These are phyloP conservation scores for Diaporthe sp. DNA, from an alignment of 2,329 filamentous ascomycete species.

Conservation along the genomic window DNA sequence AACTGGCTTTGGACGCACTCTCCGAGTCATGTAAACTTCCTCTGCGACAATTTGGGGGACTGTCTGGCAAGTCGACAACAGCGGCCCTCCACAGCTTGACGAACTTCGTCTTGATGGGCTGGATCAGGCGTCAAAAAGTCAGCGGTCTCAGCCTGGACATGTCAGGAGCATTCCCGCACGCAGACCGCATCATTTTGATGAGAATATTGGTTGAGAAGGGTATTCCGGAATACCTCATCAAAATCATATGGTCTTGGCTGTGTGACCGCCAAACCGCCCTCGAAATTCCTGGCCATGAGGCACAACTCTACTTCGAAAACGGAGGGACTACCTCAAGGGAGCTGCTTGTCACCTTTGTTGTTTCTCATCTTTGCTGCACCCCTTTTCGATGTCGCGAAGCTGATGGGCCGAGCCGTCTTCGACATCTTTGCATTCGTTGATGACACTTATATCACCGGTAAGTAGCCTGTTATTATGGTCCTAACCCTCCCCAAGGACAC, in stretches of 20 bases:
- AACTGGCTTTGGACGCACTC: not conserved
- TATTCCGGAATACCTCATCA: not conserved
- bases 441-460: not conserved
- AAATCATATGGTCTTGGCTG: not conserved
- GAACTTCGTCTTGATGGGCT: not conserved
- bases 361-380: not conserved
- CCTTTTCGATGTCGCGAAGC: not conserved
- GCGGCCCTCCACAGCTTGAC: not conserved
- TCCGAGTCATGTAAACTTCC: not conserved
- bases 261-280: not conserved
- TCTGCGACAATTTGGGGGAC: not conserved
- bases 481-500: no score
- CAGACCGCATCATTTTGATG: not conserved
- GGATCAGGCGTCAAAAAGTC: not conserved
- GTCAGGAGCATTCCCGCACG: not conserved
- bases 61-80: not conserved
- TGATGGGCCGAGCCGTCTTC: not conserved
- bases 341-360: not conserved
- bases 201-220: not conserved
- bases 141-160: not conserved
- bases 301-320: not conserved
- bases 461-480: no score
- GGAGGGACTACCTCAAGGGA: constrained; percentile 4
- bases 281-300: not conserved
- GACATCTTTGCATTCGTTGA: not conserved